Evolutionary conservation across 78 protist species (phyloP), one percentile per base, ranked within the genome.

Genomic region (Mantamonas sphyraenae): DNA sequence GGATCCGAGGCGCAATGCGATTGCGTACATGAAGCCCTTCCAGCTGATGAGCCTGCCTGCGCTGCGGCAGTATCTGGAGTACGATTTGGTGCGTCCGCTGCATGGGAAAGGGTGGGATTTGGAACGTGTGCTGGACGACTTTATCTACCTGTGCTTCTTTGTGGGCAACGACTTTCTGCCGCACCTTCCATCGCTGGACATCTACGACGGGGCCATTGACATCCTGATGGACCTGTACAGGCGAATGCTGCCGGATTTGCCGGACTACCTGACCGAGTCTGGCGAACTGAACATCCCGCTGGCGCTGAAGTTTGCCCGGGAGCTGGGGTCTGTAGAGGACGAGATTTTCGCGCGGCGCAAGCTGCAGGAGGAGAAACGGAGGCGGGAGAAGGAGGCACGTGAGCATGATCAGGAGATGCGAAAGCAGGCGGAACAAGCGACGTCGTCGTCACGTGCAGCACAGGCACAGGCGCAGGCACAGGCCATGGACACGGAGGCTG

Each of bases 101-200:
- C 3, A 2, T 5, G 60, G 43, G 47, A 7, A 64, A 26, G 47
- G 55, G 20, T 80, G 62, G 68, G 85, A 89, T 50, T 58, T 94
- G 16, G 99, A 98, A 77, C 61, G 97, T 0, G 40, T 88, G 28
- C 56, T 97, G 26, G 99, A 98, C 66, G 99, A 98, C 73, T 97
- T 87, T 45, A 81, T 97, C 61, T 90, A 94, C 61, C 33, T 96
- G 2, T 94, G 98, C 83, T 86, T 91, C 73, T 83, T 98, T 45
- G 84, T 84, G 12, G 99, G 99, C 12, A 98, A 98, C 74, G 99
- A 98, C 70, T 98, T 98, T 55, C 74, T 98, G n/a, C 99, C 99
- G 3, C 97, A 90, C 80, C 31, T 96, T 47, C 98, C 99, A 12
- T 74, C 94, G 24, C 77, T 96, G 31, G 95, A 94, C 24, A 96